A percentile compares a stretch with the other conserved stretches of the same genome.
Evolutionary conservation across 2,329 filamentous ascomycete species (phyloP).

Genomic region (Drechslera avenae): DNA sequence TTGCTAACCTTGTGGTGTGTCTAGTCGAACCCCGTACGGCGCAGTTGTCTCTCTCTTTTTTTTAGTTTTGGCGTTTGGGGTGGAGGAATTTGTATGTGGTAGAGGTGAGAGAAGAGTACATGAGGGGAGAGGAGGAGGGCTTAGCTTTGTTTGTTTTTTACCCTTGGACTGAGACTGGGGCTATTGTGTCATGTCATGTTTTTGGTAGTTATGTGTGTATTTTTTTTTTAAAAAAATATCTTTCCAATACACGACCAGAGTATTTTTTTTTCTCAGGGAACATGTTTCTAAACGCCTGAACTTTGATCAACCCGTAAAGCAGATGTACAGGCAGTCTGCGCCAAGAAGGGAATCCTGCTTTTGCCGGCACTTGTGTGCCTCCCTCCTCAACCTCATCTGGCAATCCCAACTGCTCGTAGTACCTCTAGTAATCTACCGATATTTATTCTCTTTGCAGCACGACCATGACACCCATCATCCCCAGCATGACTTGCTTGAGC

Average conservation of each 20-base stretch:
- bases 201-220: too few relatives aligned
- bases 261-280: neutral
- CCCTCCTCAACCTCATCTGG: too few relatives aligned
- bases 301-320: neutral
- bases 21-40: conserved; percentile 23
- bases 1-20: neutral
- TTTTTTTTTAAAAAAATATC: too few relatives aligned
- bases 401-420: too few relatives aligned
- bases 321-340: neutral
- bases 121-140: neutral
- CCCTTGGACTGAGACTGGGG: too few relatives aligned
- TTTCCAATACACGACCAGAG: neutral
- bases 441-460: conserved; percentile 90
- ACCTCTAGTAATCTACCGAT: neutral
- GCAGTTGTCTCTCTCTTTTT: conserved; percentile 16
- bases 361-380: too few relatives aligned
- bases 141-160: neutral
- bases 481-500: conserved; percentile 94
- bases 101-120: neutral
- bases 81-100: neutral
- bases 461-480: conserved; percentile 92
- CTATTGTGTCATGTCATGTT: neutral
- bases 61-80: conserved; percentile 12
- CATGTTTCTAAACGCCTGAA: conserved; percentile 12
- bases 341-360: neutral